Evolutionary conservation across 495 filamentous ascomycete genomes (phyloP).

Genomic region (Aspergillus affinis): DNA sequence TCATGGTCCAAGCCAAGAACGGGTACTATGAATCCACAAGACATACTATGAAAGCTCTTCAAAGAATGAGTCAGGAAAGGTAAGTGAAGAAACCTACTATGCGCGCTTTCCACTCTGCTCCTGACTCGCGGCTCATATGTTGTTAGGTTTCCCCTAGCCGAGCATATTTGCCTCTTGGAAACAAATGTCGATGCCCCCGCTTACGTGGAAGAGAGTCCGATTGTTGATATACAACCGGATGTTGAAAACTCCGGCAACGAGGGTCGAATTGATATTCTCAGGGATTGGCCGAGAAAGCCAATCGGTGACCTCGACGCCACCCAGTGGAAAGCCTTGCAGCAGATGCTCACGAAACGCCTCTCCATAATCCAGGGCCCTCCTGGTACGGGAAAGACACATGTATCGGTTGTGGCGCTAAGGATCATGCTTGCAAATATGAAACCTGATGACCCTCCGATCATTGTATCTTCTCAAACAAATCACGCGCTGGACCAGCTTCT

Average conservation of each 20-base stretch:
- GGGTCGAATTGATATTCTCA: constrained; percentile 45
- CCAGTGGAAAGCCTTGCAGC: constrained; percentile 65
- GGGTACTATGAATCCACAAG: constrained; percentile 75
- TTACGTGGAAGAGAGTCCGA: constrained; percentile 49
- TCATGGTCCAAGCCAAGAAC: constrained; percentile 73
- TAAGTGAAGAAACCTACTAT: constrained; percentile 31
- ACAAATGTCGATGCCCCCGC: constrained; percentile 44
- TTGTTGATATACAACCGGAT: constrained; percentile 46
- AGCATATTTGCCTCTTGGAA: constrained; percentile 58
- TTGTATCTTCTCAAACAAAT: constrained; percentile 86
- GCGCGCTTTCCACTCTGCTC: too few species aligned
- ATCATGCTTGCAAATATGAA: constrained; percentile 63
- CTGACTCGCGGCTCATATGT: constrained; percentile 3
- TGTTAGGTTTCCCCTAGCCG: constrained; percentile 58
- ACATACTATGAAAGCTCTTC: constrained; percentile 70
- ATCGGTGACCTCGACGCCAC: constrained; percentile 62
- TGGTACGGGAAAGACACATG: constrained; percentile 85
- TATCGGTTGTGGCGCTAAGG: constrained; percentile 70
- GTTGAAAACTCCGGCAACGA: constrained; percentile 16
- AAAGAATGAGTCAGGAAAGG: constrained; percentile 63
- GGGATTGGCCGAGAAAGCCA: constrained; percentile 48
- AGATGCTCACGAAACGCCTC: constrained; percentile 70
- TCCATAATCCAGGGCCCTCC: constrained; percentile 89
- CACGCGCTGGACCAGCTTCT: constrained; percentile 90
- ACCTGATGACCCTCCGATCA: constrained; percentile 65